phyloP scores from a whole-genome alignment of 176 grass and related monocot species.

The Carex kokanica region DNA sequence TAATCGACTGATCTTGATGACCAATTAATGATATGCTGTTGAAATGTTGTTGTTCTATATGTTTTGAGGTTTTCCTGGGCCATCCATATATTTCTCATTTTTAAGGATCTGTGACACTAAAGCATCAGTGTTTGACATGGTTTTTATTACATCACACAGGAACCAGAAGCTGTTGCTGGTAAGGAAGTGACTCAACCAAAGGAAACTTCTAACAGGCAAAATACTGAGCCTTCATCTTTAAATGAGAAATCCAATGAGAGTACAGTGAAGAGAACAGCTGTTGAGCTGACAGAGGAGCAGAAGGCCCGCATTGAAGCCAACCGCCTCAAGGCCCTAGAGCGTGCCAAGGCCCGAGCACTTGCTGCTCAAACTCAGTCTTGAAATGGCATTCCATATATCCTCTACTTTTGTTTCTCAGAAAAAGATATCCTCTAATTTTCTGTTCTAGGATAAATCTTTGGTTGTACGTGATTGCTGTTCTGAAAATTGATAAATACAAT shows the following conservation, averaged over 20 bases:
- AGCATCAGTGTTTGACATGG: not conserved
- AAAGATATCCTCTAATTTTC: not conserved
- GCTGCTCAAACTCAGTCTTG: conserved; percentile 28
- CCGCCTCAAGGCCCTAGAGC: conserved; percentile 71
- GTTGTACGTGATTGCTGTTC: not conserved
- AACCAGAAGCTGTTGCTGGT: conserved; percentile 5
- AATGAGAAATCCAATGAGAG: not conserved
- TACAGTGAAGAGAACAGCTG: conserved; percentile 19
- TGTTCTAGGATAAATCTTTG: not conserved
- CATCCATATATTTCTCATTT: not conserved
- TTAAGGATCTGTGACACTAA: not conserved
- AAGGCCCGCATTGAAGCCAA: conserved; percentile 72
- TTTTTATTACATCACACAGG: not conserved
- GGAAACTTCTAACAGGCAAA: not conserved
- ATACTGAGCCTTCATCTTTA: not conserved
- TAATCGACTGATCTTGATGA: too few species aligned
- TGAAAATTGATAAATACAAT: not conserved
- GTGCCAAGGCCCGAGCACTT: conserved; percentile 48
- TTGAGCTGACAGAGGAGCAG: conserved; percentile 59
- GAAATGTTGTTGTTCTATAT: too few species aligned
- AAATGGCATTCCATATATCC: not conserved
- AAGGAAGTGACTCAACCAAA: conserved; percentile 21
- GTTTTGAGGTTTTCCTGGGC: not conserved
- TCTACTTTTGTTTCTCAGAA: too few species aligned
- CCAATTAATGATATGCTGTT: too few species aligned